Base-by-base conservation (phyloP, 306 rosid genomes). In the Pyrus betulifolia region DNA sequence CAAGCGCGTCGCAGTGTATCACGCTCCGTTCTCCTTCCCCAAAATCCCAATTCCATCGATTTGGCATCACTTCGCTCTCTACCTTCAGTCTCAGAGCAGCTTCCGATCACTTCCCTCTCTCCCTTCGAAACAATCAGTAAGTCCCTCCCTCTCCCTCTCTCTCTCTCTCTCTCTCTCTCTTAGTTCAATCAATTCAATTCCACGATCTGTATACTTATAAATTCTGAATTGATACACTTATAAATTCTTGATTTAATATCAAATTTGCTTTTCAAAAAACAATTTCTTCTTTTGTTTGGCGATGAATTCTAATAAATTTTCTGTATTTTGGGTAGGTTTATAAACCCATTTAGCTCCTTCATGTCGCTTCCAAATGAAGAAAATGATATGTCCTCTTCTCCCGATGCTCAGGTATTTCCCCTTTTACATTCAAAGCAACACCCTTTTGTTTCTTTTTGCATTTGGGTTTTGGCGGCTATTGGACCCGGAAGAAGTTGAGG, bases 331-430 rank as follows among this genome's bases (percentile, higher is more conserved):
- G 10, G 63, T 81, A 64, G 80, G 71, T 69, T 11, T 42, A 33
- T 67, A 27, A 64, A 17, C 77, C 71, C 46, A 55, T 74, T 38
- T 76, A 74, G 69, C 79, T 84, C 82, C 64, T 66, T 76, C 76
- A 90, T 90, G 96, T 86, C 91, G 14, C 64, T 61, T 81, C 86
- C 96, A 19, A 75, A 90, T 22, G 93, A 90, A 68, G 97, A 18
- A 51, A 51, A 92, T 60, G 79, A 74, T 84, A 54, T 69, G 69
- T 68, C 97, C 44, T 78, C 93, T 22, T 58, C 58, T 8, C 61
- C 77, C 49, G 81, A 88, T 57, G 76, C 87, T 54, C 92, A 90
- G 97, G 99, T 92, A 80, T 61, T 25, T 31, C 31, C 76, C 15
- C 28, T 66, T 76, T 73, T 69, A 80, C 49, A n/a, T 81, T 83